Evolutionary conservation across 306 rosid species (phyloP), one percentile per base, ranked within the genome.

Genomic region (Acacia confusa): DNA sequence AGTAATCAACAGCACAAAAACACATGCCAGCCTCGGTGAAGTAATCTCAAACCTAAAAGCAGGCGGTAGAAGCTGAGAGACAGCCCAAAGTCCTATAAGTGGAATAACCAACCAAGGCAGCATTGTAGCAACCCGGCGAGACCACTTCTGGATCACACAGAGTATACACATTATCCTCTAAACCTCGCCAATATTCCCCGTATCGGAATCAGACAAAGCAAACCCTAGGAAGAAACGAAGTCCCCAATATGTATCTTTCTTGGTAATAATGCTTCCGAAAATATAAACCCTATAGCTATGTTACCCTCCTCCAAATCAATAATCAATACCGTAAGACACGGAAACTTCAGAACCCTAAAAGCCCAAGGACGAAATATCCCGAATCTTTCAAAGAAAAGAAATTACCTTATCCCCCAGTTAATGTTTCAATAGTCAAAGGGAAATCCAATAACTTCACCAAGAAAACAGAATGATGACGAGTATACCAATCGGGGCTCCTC

Each of bases 81-180:
- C 93, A 19, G 94, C 97, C 99, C 99, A 96, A 2, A 96, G 85
- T 73, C 98, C 97, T 76, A 96, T 96, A 22, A 96, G 84, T 3
- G 99, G 99, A 83, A 96, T 89, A 83, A 96, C 97, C 87, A 96
- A 93, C 99, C 99, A 93, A 80, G 99, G 99, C 66, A 96, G 97
- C 99, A 93, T 90, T 30, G 97, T 92, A 45, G 99, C 99, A 68
- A 93, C 97, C 98, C 95, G 94, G 92, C 99, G 99, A 86, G 98
- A 96, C 94, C 97, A 92, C 97, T 96, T 96, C 92, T 96, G 99
- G 89, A 96, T 96, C 81, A 96, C 98, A 84, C 99, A 96, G 40
- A 96, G 98, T 91, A 96, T 96, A 92, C 99, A 96, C 99, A 96
- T 96, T 93, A 92, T 96, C 92, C 90, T 91, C 92, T 86, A 92